These are phyloP conservation scores for Mycena polygramma DNA, from an alignment of 768 basidiomycete genomes.

Conservation along the genomic window DNA sequence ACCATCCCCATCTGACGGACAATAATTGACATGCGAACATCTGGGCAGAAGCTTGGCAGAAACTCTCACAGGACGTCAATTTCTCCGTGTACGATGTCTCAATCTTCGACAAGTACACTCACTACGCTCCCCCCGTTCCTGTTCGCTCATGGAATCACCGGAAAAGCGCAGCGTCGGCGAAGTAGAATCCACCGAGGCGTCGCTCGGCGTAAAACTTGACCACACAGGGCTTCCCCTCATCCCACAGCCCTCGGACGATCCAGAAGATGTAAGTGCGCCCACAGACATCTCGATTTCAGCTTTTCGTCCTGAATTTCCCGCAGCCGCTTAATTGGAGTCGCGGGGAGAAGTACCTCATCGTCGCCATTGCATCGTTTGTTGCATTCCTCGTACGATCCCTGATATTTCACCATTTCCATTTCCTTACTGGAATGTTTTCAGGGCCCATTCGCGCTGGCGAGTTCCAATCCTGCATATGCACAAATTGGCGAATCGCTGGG, in stretches of 20 bases:
- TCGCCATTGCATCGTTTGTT: conserved; percentile 35
- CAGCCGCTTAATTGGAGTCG: conserved; percentile 43
- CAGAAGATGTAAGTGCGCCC: conserved; percentile 36
- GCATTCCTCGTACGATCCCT: conserved; percentile 35
- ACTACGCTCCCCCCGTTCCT: not conserved
- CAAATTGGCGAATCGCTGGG: conserved; percentile 31
- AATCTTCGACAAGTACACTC: not conserved
- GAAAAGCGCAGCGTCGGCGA: conserved; percentile 19
- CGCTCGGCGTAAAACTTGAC: conserved; percentile 42
- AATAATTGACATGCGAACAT: not conserved
- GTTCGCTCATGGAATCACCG: conserved; percentile 16
- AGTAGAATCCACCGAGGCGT: not conserved
- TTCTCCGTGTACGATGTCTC: not conserved
- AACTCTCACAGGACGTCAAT: not conserved
- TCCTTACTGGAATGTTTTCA: not conserved
- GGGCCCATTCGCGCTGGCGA: conserved; percentile 38
- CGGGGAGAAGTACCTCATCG: conserved; percentile 33
- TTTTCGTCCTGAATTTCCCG: not conserved
- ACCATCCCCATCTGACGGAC: not conserved
- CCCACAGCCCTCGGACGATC: conserved; percentile 43
- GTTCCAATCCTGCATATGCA: conserved; percentile 41
- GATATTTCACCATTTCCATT: no score
- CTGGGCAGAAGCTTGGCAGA: not conserved
- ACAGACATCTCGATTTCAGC: not conserved
- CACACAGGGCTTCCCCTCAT: conserved; percentile 41